Percentiles rank a stretch among this genome's conserved stretches.
phyloP scores from a whole-genome alignment of 805 yeast species.

The Saccharomycopsis sp. region DNA sequence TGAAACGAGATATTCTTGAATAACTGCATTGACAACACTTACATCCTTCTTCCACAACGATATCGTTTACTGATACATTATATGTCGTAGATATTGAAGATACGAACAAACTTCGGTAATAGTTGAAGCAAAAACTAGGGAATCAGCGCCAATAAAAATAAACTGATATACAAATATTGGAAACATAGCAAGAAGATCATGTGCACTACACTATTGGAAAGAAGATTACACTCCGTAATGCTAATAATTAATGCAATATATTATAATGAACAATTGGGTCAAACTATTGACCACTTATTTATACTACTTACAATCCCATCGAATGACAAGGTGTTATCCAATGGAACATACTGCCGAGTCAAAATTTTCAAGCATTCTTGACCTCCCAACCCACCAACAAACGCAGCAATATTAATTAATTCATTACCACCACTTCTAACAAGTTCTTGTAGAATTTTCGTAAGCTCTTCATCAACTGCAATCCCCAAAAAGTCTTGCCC shows the following conservation, averaged over 20 bases:
- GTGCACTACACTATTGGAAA: too few species aligned
- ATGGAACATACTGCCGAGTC: conserved; percentile 75
- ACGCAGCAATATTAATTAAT: conserved; percentile 52
- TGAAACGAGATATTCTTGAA: too few species aligned
- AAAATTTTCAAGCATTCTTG: conserved; percentile 75
- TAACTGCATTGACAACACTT: too few species aligned
- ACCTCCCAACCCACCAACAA: conserved; percentile 79
- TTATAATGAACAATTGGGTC: conserved; percentile 21
- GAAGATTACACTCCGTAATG: neutral
- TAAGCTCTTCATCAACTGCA: neutral
- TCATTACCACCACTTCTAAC: conserved; percentile 36
- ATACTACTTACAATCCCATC: conserved; percentile 61
- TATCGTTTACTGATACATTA: too few species aligned
- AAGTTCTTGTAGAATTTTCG: conserved; percentile 29
- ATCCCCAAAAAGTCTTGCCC: neutral
- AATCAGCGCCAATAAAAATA: too few species aligned
- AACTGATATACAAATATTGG: too few species aligned
- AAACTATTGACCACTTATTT: conserved; percentile 35
- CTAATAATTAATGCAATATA: neutral
- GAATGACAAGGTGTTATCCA: conserved; percentile 61
- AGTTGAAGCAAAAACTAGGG: too few species aligned
- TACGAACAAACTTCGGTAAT: too few species aligned
- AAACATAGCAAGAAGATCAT: too few species aligned
- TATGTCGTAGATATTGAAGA: too few species aligned
- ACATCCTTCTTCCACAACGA: too few species aligned